Evolutionary conservation across 371 early-diverging fungal species (phyloP), one percentile per base, ranked within the genome.

Genomic region (Pancytospora philotis): DNA sequence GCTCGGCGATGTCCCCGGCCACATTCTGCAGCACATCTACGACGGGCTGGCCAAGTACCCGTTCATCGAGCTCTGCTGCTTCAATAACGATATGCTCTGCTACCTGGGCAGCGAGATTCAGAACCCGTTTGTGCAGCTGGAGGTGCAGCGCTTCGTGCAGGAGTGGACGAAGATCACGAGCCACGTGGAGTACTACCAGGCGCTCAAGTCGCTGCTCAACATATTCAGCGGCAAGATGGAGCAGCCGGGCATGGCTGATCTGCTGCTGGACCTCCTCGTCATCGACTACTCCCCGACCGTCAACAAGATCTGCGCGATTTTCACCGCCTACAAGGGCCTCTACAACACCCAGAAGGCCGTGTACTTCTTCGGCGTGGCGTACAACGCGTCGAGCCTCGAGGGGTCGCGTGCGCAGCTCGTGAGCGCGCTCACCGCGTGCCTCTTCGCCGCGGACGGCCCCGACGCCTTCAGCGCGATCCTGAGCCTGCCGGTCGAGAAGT

Each of bases 1-100:
- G 57, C 25, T 76, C 16, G 68, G 72, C 16, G 22, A 59, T 38
- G 16, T 69, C 63, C 73, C 76, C 19, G 36, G 51, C 6, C 55
- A 61, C 16, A 56, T 76, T 37, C 51, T 74, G 27, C 48, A 65
- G 55, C 52, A 61, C 28, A 73, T 76, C 37, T 76, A 72, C 62
- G 45, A 35, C 6, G 55, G 66, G 37, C 39, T 76, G 32, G 50
- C 56, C 35, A 61, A 39, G 6, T 73, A 69, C 52, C 8, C 61
- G 19, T 66, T 39, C 36, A 39, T 34, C 28, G 73, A 76, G 48
- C 10, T 73, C 13, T 35, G 10, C 4, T 64, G 70, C 65, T 69
- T 76, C 38, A 72, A 69, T 34, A 60, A 58, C 22, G 76, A 76
- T 61, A 64, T 76, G 22, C 51, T 76, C 13, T 16, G 37, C 22